Conservation (phyloP, 352 stramenopile species). For the Phytophthora gonapodyides region DNA sequence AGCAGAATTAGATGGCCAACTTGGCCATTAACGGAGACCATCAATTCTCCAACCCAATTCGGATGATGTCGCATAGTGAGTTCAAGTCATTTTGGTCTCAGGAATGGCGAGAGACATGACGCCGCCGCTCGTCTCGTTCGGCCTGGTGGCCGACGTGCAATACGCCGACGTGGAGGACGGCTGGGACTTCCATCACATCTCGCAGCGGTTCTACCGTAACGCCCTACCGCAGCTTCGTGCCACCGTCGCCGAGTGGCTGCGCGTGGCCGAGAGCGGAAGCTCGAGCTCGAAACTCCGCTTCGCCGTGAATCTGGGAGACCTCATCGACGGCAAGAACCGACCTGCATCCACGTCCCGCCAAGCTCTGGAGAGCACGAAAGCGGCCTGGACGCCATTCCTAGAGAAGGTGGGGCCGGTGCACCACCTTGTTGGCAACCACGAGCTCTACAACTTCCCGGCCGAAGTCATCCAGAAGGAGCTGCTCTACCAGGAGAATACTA, state of each 20-base stretch:
- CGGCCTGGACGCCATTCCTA: slow-evolving; percentile 52
- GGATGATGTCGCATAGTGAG: slow-evolving; percentile 13
- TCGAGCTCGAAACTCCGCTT: slow-evolving; percentile 46
- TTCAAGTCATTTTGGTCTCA: slow-evolving; percentile 6
- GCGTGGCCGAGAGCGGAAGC: slow-evolving; percentile 25
- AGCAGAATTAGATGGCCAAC: slow-evolving; percentile 10
- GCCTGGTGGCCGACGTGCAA: slow-evolving; percentile 78
- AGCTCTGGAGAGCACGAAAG: slow-evolving; percentile 48
- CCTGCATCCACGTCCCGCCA: slow-evolving; percentile 43
- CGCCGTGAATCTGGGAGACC: slow-evolving; percentile 78
- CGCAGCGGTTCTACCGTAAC: slow-evolving; percentile 71
- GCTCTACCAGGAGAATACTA: slow-evolving; percentile 34
- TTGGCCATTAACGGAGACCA: slow-evolving; percentile 1
- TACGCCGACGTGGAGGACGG: slow-evolving; percentile 82
- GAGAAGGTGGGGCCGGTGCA: slow-evolving; percentile 56
- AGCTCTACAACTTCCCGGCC: slow-evolving; percentile 81
- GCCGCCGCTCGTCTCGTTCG: slow-evolving; percentile 60
- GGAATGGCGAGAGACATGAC: slow-evolving; percentile 9
- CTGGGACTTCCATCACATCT: slow-evolving; percentile 77
- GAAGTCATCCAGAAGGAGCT: slow-evolving; percentile 51
- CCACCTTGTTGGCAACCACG: slow-evolving; percentile 85
- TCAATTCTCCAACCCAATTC: neutral
- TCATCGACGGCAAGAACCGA: slow-evolving; percentile 83
- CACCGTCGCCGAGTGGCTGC: slow-evolving; percentile 59
- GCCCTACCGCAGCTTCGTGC: slow-evolving; percentile 56